Percentiles rank a stretch among this genome's conserved stretches.
These are phyloP conservation scores for Gomphus bonarii DNA, from an alignment of 1,284 basidiomycete genomes.

Conservation along the genomic window DNA sequence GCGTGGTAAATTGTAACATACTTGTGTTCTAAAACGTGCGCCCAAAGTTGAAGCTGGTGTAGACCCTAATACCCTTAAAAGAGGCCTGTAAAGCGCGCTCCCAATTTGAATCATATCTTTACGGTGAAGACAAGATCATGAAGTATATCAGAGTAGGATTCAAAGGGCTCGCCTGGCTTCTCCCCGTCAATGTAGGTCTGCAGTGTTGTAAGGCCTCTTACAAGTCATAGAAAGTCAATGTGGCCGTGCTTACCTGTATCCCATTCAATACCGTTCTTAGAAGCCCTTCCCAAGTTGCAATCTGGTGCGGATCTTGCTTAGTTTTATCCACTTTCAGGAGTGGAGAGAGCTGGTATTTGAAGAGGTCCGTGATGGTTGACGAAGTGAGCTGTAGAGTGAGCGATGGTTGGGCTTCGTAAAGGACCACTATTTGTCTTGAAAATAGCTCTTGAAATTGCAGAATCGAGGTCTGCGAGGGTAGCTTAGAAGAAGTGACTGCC, in stretches of 20 bases:
- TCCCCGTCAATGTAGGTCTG: conserved; percentile 1
- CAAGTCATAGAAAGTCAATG: background rate
- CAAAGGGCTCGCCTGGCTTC: background rate
- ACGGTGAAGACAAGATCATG: background rate
- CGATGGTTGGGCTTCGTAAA: background rate
- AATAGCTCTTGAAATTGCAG: background rate
- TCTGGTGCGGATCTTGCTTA: background rate
- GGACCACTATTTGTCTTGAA: background rate
- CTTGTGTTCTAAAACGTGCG: background rate
- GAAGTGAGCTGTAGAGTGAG: background rate
- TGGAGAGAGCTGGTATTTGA: conserved; percentile 1
- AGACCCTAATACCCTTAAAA: background rate
- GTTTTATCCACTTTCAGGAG: background rate
- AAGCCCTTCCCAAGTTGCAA: background rate
- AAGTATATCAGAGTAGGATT: background rate
- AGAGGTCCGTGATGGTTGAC: conserved; percentile 1
- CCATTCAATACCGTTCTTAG: background rate
- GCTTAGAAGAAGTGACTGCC: background rate
- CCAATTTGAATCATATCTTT: background rate
- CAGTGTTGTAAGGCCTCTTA: background rate
- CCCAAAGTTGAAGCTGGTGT: background rate
- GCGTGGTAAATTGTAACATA: background rate
- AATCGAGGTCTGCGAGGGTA: background rate
- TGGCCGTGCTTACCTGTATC: background rate
- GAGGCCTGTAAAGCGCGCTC: background rate